Base-by-base conservation (phyloP, 2,329 filamentous ascomycete species). In the Cordyceps militaris region DNA sequence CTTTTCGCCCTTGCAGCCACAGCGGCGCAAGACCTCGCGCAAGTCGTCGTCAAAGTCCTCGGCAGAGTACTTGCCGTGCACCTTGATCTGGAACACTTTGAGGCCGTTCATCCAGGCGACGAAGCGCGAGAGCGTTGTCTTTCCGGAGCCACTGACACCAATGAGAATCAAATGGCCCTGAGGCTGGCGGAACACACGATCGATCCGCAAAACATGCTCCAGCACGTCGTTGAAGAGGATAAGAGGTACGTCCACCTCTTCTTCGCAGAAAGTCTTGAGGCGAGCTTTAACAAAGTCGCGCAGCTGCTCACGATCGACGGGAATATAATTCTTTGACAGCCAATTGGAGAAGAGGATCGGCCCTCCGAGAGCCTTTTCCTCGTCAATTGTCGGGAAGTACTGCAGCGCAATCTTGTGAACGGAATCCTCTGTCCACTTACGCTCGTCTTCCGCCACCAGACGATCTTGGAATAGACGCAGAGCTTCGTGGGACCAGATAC, bases 21-120 rank as follows among this genome's bases (percentile, higher is more conserved):
- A 95, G 58, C 94, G 85, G 47, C 94, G 87, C 42, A 99, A 83
- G 9, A 99, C 94, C 69, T 92, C 93, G 63, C 95, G 85, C 36
- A 99, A 78, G 71, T 99, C 94, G 59, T 99, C 95, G 69, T 99
- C 94, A 69, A 99, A 99, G 74, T 99, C 94, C 70, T 97, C 94
- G 1, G 89, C 89, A 16, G 94, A 97, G 74, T 99, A 99, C 70
- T 93, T 97, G 63, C 94, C 94, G 67, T 99, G 94, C 0, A 99
- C 94, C 79, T 99, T 99, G 81, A 99, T 99, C 75, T 99, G 94
- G 81, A 97, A 99, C 42, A 99, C 92, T 70, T 93, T 96, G 60
- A 99, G 80, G 59, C 95, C 95, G 67, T 99, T 99, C 94, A 99
- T 99, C 94, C 94, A 99, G 48, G 94, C 94, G 60, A 99, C 94